phyloP scores from a whole-genome alignment of 805 yeast genomes.

The Clavispora vitiphila region DNA sequence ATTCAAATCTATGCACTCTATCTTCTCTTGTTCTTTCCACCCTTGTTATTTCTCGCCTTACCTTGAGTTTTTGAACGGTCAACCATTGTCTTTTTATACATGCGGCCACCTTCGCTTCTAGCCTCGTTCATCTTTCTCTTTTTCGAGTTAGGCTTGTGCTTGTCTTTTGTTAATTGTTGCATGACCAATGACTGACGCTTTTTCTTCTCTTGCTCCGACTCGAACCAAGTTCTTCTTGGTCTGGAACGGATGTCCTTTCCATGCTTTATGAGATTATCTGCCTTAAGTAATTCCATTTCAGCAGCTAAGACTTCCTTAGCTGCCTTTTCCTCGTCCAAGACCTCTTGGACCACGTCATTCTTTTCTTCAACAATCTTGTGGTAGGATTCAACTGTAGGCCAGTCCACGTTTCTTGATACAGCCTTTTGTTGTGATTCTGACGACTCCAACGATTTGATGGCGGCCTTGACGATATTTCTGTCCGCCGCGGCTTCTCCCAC shows the following conservation, averaged over 20 bases:
- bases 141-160: constrained; percentile 57
- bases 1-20: background rate
- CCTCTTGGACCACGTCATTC: constrained; percentile 61
- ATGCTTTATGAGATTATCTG: constrained; percentile 77
- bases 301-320: constrained; percentile 85
- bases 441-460: constrained; percentile 60
- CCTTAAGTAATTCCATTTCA: constrained; percentile 84
- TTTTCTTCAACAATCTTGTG: constrained; percentile 58
- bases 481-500: constrained; percentile 91
- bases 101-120: constrained; percentile 41
- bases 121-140: constrained; percentile 70
- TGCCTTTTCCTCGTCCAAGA: constrained; percentile 79
- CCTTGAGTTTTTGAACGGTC: constrained; percentile 46
- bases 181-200: constrained; percentile 32
- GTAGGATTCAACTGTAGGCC: constrained; percentile 75
- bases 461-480: constrained; percentile 85
- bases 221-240: constrained; percentile 97
- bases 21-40: constrained; percentile 6
- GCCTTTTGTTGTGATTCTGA: constrained; percentile 45
- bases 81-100: constrained; percentile 73
- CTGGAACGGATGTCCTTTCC: constrained; percentile 79
- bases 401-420: constrained; percentile 86
- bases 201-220: constrained; percentile 52
- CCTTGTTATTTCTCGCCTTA: constrained; percentile 12
- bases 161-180: constrained; percentile 42